A percentile compares a stretch with the other conserved stretches of the same genome.
These are phyloP conservation scores for Macrophomina tecta DNA, from an alignment of 2,329 filamentous ascomycete species.

Conservation along the genomic window DNA sequence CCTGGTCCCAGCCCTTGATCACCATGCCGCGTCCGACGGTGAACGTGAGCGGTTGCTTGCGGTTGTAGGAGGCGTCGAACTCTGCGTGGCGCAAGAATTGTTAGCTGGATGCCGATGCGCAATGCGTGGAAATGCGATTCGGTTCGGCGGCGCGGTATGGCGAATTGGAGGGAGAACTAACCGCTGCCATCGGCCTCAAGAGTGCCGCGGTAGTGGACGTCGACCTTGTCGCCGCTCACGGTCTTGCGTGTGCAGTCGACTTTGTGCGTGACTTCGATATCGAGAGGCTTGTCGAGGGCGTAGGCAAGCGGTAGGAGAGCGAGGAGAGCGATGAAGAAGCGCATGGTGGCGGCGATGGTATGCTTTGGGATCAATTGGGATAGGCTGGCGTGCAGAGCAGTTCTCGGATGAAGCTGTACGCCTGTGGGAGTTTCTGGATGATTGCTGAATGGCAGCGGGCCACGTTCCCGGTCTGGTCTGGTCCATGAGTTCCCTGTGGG, in stretches of 20 bases:
- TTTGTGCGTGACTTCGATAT: slow-evolving; percentile 51
- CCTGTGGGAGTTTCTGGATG: background rate
- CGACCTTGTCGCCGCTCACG: slow-evolving; percentile 53
- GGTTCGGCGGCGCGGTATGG: background rate
- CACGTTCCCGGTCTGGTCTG: slow-evolving; percentile 10
- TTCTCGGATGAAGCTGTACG: background rate
- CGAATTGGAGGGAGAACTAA: background rate
- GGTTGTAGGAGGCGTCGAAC: slow-evolving; percentile 85
- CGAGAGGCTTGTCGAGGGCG: slow-evolving; percentile 35
- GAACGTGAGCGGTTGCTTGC: slow-evolving; percentile 78
- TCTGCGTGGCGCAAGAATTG: background rate
- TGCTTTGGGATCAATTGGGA: background rate
- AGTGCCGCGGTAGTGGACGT: slow-evolving; percentile 58
- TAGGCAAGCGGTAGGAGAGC: slow-evolving; percentile 25
- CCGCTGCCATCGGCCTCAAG: slow-evolving; percentile 64
- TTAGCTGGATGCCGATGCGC: background rate
- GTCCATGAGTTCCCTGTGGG: background rate
- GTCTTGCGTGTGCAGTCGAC: slow-evolving; percentile 53
- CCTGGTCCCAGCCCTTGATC: slow-evolving; percentile 94
- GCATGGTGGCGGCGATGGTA: slow-evolving; percentile 10
- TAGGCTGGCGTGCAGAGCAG: background rate
- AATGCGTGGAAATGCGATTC: background rate
- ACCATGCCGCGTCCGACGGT: slow-evolving; percentile 80
- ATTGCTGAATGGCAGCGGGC: background rate
- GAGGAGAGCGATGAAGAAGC: slow-evolving; percentile 20